Evolutionary conservation across 306 rosid genomes (phyloP).

Genomic region (Luffa acutangula): DNA sequence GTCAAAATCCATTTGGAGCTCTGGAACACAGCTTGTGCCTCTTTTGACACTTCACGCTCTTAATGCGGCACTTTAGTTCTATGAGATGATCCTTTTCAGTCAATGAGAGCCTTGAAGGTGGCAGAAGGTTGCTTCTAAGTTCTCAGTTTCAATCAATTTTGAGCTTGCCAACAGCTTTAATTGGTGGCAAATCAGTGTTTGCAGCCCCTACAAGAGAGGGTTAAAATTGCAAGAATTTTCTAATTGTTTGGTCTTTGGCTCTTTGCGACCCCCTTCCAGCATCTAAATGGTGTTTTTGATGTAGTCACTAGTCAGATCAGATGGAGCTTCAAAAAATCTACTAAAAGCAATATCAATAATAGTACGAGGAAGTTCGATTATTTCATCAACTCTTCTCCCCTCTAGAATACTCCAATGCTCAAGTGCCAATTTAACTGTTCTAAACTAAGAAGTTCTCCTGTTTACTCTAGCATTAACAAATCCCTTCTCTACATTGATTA

Average conservation of each 20-base stretch:
- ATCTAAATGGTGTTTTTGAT: background rate
- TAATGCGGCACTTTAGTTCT: no score
- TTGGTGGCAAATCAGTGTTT: background rate
- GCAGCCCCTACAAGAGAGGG: background rate
- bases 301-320: no score
- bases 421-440: background rate
- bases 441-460: background rate
- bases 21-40: no score
- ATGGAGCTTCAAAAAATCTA: no score
- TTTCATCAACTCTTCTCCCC: background rate
- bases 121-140: no score
- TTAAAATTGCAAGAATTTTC: background rate
- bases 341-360: no score
- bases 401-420: background rate
- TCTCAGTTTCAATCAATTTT: no score
- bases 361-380: background rate
- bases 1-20: no score
- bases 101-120: no score
- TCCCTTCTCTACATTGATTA: background rate
- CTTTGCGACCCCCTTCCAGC: background rate
- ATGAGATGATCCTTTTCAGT: no score
- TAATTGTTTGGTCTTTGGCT: background rate
- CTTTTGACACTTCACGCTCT: no score
- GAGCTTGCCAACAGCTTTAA: background rate
- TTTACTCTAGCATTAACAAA: no score